Percentiles rank a stretch among this genome's conserved stretches.
Evolutionary conservation across 495 filamentous ascomycete genomes (phyloP).

Genomic region (Sabuloglossum arenarium): DNA sequence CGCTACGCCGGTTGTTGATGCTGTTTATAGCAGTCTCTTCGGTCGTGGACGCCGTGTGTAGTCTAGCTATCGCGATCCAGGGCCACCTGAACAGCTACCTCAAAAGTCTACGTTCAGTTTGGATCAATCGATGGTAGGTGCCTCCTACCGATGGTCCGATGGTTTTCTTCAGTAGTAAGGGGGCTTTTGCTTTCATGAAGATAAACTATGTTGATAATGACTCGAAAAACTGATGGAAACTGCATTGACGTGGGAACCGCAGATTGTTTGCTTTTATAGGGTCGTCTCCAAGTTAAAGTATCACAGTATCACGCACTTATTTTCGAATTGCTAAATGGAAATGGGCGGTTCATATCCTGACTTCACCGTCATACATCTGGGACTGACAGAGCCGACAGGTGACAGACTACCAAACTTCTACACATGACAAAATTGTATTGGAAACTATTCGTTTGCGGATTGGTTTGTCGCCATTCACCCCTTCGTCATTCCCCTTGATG

Average conservation of each 20-base stretch:
- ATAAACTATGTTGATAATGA: not conserved
- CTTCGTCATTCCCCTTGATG: not conserved
- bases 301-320: not conserved
- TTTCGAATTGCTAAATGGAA: not conserved
- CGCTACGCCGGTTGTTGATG: slow-evolving; percentile 89
- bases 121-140: not conserved
- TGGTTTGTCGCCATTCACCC: not conserved
- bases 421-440: too few relatives aligned
- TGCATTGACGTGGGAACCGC: not conserved
- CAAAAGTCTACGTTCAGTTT: not conserved
- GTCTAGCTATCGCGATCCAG: too few relatives aligned
- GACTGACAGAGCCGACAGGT: not conserved
- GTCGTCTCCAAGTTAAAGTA: not conserved
- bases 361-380: not conserved
- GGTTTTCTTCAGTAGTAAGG: not conserved
- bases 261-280: not conserved
- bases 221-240: not conserved
- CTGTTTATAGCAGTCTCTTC: slow-evolving; percentile 93
- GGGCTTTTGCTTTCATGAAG: not conserved
- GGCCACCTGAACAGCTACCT: not conserved
- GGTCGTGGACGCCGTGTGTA: not conserved
- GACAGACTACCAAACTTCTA: not conserved
- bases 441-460: too few relatives aligned
- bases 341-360: not conserved
- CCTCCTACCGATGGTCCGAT: not conserved